Base-by-base conservation (phyloP, 2,329 filamentous ascomycete species). In the Nigrospora oryzae region DNA sequence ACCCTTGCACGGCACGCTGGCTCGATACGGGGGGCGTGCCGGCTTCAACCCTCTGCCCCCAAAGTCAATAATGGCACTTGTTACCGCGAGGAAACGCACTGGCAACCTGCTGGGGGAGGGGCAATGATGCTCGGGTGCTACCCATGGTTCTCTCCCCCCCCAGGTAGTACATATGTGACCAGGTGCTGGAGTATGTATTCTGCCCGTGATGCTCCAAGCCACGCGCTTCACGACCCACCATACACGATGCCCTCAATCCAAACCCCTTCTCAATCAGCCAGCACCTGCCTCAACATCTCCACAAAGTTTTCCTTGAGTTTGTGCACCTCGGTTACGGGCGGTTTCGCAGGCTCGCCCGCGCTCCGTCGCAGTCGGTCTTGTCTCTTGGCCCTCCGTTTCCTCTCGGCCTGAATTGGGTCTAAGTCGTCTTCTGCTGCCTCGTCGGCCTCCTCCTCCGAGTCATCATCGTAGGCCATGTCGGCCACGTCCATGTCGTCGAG, bases 381-480 rank as follows among this genome's bases (percentile, higher is more conserved):
- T 54, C 77, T 81, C 69, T 83, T 86, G 10, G 80, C 76, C 51
- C 91, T 75, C 48, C 88, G 75, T 57, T 83, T 85, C 48, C 91
- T 74, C 70, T 97, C 93, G 6, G 87, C 86, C 50, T 83, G 82
- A 52, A 98, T 94, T 1, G 91, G 89, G 58, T 97, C 90, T 49
- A 86, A 65, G 47, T 90, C 83, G 46, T 94, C 88, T 43, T 87
- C 83, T 12, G 75, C 79, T 45, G 84, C 83, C n/a, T 84, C 74
- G 52, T 84, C 79, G 1, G 71, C 78, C 47, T 83, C 79, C 6
- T 79, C 76, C 12, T 83, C 81, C 2, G 76, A 79, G 2, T 81
- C 78, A 45, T 90, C 86, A 3, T 86, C 86, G 54, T 93, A 88
- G 38, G 80, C 80, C 63, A 96, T 82, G 50, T 95, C 90, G 60